Conservation (phyloP, 306 rosid species). For the Bauhinia variegata region DNA sequence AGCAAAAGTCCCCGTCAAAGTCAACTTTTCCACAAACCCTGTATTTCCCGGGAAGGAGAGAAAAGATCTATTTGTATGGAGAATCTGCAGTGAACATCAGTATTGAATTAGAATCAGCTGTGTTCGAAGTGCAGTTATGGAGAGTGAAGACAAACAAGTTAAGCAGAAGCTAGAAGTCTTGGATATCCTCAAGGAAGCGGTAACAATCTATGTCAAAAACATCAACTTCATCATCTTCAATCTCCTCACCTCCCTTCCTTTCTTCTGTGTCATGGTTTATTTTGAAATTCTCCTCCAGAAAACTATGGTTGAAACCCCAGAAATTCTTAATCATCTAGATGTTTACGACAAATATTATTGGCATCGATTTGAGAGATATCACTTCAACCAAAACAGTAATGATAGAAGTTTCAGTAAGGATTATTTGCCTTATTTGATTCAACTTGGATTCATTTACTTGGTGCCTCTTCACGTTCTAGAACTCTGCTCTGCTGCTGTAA, state of each 20-base stretch:
- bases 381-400: too few species aligned
- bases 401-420: conserved; percentile 20
- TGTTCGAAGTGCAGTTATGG: conserved; percentile 8
- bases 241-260: conserved; percentile 51
- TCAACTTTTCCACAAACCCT: neutral
- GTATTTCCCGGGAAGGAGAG: conserved; percentile 25
- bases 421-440: conserved; percentile 36
- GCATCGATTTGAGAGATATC: neutral
- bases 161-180: conserved; percentile 44
- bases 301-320: conserved; percentile 39
- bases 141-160: conserved; percentile 45
- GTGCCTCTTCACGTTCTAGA: conserved; percentile 50
- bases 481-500: conserved; percentile 34
- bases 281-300: conserved; percentile 45
- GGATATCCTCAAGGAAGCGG: conserved; percentile 53
- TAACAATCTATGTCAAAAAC: conserved; percentile 36
- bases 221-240: conserved; percentile 60
- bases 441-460: conserved; percentile 46
- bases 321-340: conserved; percentile 9
- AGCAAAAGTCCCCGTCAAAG: too few species aligned
- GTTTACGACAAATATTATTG: neutral
- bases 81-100: neutral
- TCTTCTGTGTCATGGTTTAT: conserved; percentile 51
- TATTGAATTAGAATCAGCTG: neutral
- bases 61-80: neutral